Base-by-base conservation (phyloP, 78 protist genomes). In the slime mould (Dictyostelium discoideum) region DNA sequence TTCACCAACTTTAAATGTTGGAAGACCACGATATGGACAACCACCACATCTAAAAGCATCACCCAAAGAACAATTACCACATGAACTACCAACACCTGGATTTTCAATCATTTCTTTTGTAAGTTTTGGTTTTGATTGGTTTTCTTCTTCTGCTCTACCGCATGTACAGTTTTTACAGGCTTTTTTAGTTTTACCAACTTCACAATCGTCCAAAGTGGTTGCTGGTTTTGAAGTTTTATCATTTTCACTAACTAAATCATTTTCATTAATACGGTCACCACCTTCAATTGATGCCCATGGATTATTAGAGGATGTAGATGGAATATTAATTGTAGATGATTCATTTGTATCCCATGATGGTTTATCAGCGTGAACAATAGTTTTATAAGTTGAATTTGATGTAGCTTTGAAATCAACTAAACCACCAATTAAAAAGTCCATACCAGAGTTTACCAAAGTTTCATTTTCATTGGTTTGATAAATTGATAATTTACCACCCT, bases 41-140 rank as follows among this genome's bases (percentile, higher is more conserved):
- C 98, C 98, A 11, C 83, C 94, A 78, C 98, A 97, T 67, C 98
- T 87, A 87, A 94, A 97, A 11, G 96, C 97, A 78, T 97, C 98
- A 79, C 98, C 98, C 14, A 93, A 86, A 74, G 88, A 85, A 82
- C 97, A 96, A 54, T 76, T 92, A 20, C 96, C 96, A 80, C 96
- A 92, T 7, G 60, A 42, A 86, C 93, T 86, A 84, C 54, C 57
- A 22, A 84, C 89, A 84, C 96, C 96, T 80, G 96, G 96, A 39
- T 92, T 92, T 69, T 92, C 96, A 18, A 92, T 60, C 96, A 92
- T 92, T 37, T 92, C 96, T 84, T 86, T 85, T 8, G 96, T 92
- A 2, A 92, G 46, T 32, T 82, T 85, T 94, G 90, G 85, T 76
- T 94, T 94, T 48, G 86, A 63, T 50, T 63, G 89, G 40, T 69